phyloP scores from a whole-genome alignment of 345 rosid species.

The Eucalyptus brandiana region DNA sequence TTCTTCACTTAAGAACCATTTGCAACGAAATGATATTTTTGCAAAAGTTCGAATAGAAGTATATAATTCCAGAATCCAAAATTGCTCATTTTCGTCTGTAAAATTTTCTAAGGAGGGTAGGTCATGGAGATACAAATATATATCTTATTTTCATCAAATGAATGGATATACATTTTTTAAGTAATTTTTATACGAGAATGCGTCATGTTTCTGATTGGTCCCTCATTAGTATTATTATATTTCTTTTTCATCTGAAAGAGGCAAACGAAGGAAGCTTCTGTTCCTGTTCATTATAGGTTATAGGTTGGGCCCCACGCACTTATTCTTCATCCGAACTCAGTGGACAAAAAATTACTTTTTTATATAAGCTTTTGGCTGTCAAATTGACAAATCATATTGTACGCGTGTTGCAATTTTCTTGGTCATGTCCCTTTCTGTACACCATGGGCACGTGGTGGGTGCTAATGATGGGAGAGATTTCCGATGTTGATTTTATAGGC shows the following conservation, averaged over 20 bases:
- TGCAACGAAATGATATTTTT: background rate
- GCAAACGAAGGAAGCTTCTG: background rate
- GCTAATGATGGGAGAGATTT: background rate
- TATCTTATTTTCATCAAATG: background rate
- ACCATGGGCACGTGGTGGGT: background rate
- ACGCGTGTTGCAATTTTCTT: background rate
- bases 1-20: background rate
- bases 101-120: background rate
- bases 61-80: background rate
- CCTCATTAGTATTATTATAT: background rate
- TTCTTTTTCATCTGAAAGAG: background rate
- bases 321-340: background rate
- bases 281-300: background rate
- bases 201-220: background rate
- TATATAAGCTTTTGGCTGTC: background rate
- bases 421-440: background rate
- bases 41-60: accelerated
- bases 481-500: background rate
- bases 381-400: background rate
- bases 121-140: background rate
- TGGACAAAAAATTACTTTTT: background rate
- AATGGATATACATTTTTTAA: background rate
- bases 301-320: background rate
- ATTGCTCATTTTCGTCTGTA: too few relatives aligned
- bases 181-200: background rate